Evolutionary conservation across 257 asterid genomes (phyloP).

Genomic region (Oldenlandia corymbosa): DNA sequence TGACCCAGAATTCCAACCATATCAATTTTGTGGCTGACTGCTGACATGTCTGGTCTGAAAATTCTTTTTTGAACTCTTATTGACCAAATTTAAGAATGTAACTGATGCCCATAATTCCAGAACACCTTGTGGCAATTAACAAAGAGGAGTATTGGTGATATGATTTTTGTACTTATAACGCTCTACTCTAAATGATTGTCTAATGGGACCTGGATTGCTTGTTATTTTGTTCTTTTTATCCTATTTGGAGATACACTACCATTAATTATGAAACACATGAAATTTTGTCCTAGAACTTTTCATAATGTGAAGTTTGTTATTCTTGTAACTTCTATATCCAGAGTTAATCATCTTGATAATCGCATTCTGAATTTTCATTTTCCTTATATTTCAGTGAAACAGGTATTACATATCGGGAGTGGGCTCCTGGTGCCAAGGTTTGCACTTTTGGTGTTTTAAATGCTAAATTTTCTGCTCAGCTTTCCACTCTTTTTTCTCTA

Average conservation of each 20-base stretch:
- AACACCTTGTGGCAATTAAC: not conserved
- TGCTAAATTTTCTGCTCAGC: not conserved
- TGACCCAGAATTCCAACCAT: too few relatives aligned
- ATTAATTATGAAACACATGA: not conserved
- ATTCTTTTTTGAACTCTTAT: too few relatives aligned
- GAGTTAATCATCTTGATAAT: not conserved
- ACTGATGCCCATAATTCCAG: not conserved
- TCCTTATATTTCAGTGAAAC: conserved; percentile 59
- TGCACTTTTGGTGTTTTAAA: conserved; percentile 13
- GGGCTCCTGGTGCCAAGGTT: conserved; percentile 99
- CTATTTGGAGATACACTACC: not conserved
- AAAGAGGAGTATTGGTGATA: not conserved
- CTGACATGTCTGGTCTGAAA: not conserved
- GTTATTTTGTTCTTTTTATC: too few relatives aligned
- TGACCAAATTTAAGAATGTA: too few relatives aligned
- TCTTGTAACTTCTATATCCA: not conserved
- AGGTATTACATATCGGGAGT: conserved; percentile 94
- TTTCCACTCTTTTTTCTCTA: not conserved
- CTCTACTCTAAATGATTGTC: not conserved
- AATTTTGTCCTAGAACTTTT: not conserved
- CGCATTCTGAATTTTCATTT: not conserved
- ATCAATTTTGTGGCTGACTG: not conserved
- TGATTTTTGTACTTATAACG: not conserved
- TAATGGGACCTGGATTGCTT: not conserved
- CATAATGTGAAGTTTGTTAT: conserved; percentile 3